These are phyloP conservation scores for Microsporum ferrugineum DNA, from an alignment of 2,329 filamentous ascomycete species.

Conservation along the genomic window DNA sequence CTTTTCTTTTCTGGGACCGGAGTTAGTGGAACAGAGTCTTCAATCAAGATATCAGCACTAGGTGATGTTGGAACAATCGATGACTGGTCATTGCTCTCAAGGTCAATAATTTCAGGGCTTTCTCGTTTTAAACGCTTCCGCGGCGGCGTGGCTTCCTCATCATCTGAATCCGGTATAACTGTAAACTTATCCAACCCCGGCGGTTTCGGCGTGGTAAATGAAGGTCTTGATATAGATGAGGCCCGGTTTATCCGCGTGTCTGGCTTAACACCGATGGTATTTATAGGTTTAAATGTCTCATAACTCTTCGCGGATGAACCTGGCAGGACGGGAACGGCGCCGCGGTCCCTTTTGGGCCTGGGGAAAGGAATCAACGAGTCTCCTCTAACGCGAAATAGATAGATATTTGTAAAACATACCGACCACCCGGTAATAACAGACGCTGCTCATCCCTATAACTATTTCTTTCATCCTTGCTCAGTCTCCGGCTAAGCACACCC, in stretches of 20 bases:
- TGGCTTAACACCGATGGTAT: background rate
- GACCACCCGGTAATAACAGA: background rate
- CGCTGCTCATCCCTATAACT: constrained; percentile 1
- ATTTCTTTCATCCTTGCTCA: constrained; percentile 1
- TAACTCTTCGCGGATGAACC: background rate
- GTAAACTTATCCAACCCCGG: background rate
- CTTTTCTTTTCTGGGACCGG: background rate
- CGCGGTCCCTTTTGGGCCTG: background rate
- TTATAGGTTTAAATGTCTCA: background rate
- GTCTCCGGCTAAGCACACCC: background rate
- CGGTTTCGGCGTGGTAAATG: background rate
- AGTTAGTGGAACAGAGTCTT: background rate
- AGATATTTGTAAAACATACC: background rate
- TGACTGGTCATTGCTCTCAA: background rate
- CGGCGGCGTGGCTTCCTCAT: background rate
- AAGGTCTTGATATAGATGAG: background rate
- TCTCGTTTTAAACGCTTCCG: background rate
- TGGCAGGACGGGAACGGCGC: background rate
- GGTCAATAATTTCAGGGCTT: background rate
- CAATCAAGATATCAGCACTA: background rate
- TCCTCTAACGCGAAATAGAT: background rate
- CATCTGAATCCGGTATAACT: background rate
- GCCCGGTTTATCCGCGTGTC: background rate
- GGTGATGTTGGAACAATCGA: background rate
- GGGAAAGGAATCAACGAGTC: background rate